Evolutionary conservation across 2,329 filamentous ascomycete species (phyloP), one percentile per base, ranked within the genome.

Genomic region (Metarhizium robertsii): DNA sequence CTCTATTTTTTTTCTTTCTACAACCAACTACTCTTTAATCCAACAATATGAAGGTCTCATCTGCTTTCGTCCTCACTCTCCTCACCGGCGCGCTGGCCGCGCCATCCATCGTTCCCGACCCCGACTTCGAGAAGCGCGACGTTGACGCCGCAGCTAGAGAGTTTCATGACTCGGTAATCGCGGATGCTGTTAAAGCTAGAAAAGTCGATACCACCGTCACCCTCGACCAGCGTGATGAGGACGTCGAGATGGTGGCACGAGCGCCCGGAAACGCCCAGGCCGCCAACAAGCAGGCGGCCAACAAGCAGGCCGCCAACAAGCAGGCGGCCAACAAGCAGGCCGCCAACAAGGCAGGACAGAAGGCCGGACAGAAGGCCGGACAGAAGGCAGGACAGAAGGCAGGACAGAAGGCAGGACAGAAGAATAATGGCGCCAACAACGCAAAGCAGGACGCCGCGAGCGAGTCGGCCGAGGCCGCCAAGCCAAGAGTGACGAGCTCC

Each of bases 21-120:
- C 18, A 45, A 5, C n/a, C 4, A 18, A 16, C 40, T 25, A 7
- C 45, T 29, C 14, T 11, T 48, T 14, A 20, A 48, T 16, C 20
- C 45, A 48, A 29, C 50, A 53, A 0, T 45, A 57, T 57, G 55
- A 57, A 57, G 55, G n/a, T 52, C 49, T 54, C 55, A 0, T 16
- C 52, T 34, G 53, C 53, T 36, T 52, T 55, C 42, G n/a, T 57
- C 34, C 29, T 57, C 52, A 50, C 52, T n/a, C 48, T 57, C 48
- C 29, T 57, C 36, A 54, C 55, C 34, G 55, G 55, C 46, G 55
- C 52, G 55, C 55, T 57, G 55, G 55, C 55, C 52, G 43, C 53
- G 49, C 53, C 55, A 20, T 51, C 14, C 13, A 46, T 25, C 32
- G 32, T 34, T 6, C 29, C 40, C 11, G 16, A 6, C 38, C 13